A percentile compares a stretch with the other conserved stretches of the same genome.
These are phyloP conservation scores for Chloromonas sp. DNA, from an alignment of 163 green algal species.

Conservation along the genomic window DNA sequence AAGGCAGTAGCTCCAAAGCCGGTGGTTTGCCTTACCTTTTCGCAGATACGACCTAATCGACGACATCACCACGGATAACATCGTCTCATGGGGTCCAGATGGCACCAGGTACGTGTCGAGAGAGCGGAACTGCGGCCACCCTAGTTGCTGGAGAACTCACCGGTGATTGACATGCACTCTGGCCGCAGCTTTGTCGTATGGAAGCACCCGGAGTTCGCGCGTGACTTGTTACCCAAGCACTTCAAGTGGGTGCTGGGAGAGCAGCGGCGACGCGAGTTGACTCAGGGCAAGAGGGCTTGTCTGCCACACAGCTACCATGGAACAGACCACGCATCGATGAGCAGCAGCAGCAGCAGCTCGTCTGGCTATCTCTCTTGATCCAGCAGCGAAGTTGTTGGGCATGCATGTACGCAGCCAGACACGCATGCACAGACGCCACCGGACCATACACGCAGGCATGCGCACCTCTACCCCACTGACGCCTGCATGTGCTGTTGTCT, in stretches of 20 bases:
- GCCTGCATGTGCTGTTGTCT: too few relatives aligned
- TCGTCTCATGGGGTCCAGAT: slow-evolving; percentile 76
- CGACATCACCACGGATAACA: slow-evolving; percentile 65
- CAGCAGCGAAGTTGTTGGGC: background rate
- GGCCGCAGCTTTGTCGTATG: slow-evolving; percentile 87
- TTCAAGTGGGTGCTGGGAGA: slow-evolving; percentile 51
- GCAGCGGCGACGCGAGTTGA: slow-evolving; percentile 29
- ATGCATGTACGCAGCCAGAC: too few relatives aligned
- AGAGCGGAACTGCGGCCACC: too few relatives aligned
- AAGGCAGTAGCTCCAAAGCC: background rate
- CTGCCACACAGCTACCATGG: too few relatives aligned
- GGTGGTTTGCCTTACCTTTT: background rate
- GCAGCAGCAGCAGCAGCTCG: background rate
- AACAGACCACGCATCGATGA: too few relatives aligned
- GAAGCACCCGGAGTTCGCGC: slow-evolving; percentile 86
- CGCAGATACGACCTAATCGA: slow-evolving; percentile 92
- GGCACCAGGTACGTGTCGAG: slow-evolving; percentile 20
- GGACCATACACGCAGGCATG: too few relatives aligned
- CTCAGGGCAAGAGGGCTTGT: background rate
- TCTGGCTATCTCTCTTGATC: background rate
- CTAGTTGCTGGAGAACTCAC: too few relatives aligned
- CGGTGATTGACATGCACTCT: too few relatives aligned
- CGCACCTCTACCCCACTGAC: too few relatives aligned
- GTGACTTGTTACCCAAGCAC: slow-evolving; percentile 86
- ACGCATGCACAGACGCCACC: too few relatives aligned